These are phyloP conservation scores for Paracoccidioides brasiliensis DNA, from an alignment of 2,329 filamentous ascomycete genomes.

Conservation along the genomic window DNA sequence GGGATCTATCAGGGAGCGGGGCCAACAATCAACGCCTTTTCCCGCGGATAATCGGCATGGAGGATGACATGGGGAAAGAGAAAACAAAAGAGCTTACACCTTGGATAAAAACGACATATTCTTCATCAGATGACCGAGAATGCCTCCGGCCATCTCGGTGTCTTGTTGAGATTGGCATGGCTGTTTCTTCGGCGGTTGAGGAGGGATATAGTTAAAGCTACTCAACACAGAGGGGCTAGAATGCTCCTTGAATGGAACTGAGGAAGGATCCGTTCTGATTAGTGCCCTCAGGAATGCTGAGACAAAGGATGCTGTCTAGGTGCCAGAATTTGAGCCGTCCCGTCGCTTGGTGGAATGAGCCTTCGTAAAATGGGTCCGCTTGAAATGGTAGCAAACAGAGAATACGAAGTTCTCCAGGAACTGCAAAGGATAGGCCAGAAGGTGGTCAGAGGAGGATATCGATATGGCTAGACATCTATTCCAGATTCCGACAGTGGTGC, in stretches of 20 bases:
- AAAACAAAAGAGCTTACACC: conserved; percentile 27
- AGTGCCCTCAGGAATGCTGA: no score
- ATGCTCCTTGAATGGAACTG: background rate
- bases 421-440: background rate
- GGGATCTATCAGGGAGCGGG: conserved; percentile 23
- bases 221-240: background rate
- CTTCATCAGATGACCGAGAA: conserved; percentile 25
- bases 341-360: no score
- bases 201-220: background rate
- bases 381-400: no score
- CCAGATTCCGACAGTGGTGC: background rate
- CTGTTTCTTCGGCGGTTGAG: background rate
- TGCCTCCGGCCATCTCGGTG: conserved; percentile 20
- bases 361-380: no score
- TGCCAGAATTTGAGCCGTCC: no score
- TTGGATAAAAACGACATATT: conserved; percentile 34
- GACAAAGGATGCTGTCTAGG: no score
- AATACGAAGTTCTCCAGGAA: background rate
- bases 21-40: background rate
- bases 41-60: background rate
- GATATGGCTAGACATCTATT: background rate
- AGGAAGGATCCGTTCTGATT: background rate
- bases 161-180: conserved; percentile 22
- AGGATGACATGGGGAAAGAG: conserved; percentile 26
- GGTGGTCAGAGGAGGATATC: background rate